Evolutionary conservation across 2,329 filamentous ascomycete species (phyloP).

Genomic region (Plenodomus tracheiphilus): DNA sequence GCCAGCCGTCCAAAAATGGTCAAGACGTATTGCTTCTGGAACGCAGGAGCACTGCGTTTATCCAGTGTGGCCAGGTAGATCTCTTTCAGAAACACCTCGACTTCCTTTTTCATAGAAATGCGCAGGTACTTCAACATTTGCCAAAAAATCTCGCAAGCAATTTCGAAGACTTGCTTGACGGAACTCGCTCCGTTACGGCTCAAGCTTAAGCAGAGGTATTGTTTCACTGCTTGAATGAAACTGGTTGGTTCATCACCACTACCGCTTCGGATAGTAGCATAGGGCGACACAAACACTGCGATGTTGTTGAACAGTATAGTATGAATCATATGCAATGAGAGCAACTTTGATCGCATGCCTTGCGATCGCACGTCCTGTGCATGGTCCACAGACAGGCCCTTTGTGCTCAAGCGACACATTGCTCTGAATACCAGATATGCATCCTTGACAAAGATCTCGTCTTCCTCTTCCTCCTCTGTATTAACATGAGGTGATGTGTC

Average conservation of each 20-base stretch:
- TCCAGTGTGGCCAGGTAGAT: constrained; percentile 93
- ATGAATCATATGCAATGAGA: constrained; percentile 94
- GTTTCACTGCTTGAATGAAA: constrained; percentile 93
- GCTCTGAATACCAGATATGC: constrained; percentile 96
- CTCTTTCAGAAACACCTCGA: constrained; percentile 97
- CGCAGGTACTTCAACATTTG: constrained; percentile 93
- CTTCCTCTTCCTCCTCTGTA: constrained; percentile 72
- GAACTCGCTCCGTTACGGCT: constrained; percentile 95
- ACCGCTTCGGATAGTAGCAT: constrained; percentile 90
- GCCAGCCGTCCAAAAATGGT: constrained; percentile 82
- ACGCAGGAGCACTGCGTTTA: constrained; percentile 79
- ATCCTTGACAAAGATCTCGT: constrained; percentile 96
- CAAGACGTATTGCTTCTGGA: constrained; percentile 92
- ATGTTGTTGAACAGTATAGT: constrained; percentile 95
- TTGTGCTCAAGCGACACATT: constrained; percentile 96
- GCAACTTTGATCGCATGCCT: constrained; percentile 94
- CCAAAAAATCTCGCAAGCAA: constrained; percentile 97
- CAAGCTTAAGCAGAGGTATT: constrained; percentile 92
- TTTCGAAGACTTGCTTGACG: constrained; percentile 88
- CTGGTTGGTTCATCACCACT: constrained; percentile 85
- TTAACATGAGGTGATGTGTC: constrained; percentile 54
- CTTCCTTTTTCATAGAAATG: constrained; percentile 95
- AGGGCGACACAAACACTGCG: constrained; percentile 83
- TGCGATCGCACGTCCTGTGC: constrained; percentile 90
- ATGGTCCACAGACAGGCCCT: constrained; percentile 84